A percentile compares a stretch with the other conserved stretches of the same genome.
Conservation (phyloP, 441 rosid genomes). For the Jatropha multifida region DNA sequence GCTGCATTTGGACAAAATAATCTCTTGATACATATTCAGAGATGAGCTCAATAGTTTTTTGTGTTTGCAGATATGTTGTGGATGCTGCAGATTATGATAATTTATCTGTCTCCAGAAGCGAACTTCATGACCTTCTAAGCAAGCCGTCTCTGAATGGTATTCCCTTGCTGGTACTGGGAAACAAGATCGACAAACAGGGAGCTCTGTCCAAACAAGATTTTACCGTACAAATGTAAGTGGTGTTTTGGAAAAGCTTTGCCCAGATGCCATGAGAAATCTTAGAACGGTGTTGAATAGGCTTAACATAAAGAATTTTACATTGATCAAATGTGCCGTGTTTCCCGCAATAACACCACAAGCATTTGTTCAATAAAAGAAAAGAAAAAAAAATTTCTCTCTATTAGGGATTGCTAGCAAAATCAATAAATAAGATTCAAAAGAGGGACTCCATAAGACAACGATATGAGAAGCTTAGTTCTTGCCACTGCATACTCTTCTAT, state of each 20-base stretch:
- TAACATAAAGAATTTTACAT: not conserved
- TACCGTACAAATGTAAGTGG: slow-evolving; percentile 81
- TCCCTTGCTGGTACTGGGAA: slow-evolving; percentile 87
- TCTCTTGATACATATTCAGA: not conserved
- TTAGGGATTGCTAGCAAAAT: not conserved
- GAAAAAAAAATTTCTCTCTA: not conserved
- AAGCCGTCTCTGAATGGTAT: slow-evolving; percentile 81
- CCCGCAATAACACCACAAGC: not conserved
- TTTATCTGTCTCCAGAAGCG: slow-evolving; percentile 75
- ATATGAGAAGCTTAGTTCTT: not conserved
- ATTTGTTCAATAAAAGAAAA: not conserved
- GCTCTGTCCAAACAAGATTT: slow-evolving; percentile 86
- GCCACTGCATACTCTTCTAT: not conserved
- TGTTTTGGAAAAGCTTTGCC: not conserved
- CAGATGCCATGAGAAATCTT: not conserved
- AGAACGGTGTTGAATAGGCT: not conserved
- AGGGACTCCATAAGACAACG: not conserved
- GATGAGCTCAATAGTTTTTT: not conserved
- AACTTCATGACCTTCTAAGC: slow-evolving; percentile 73
- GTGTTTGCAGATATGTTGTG: slow-evolving; percentile 71
- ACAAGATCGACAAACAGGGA: slow-evolving; percentile 92
- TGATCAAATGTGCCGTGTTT: no score
- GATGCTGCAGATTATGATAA: slow-evolving; percentile 93
- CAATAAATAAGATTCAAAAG: not conserved
- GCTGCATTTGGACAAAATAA: not conserved